Base-by-base conservation (phyloP, 495 filamentous ascomycete genomes). In the Podospora bellae-mahoneyi region DNA sequence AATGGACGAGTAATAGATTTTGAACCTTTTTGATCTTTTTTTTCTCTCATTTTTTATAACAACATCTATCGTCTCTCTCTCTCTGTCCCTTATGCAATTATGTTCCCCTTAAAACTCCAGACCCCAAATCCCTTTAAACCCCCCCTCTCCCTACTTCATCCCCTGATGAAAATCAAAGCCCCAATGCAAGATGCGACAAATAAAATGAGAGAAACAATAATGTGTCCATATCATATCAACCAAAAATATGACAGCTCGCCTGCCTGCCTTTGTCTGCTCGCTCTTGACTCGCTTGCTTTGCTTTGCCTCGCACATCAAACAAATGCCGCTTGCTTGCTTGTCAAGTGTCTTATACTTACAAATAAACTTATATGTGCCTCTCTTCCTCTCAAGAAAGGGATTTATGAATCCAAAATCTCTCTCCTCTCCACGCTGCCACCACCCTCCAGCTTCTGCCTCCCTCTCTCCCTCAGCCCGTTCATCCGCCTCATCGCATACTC, bases 401-500 rank as follows among this genome's bases (percentile, higher is more conserved):
- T 18, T 26, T 58, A 58, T 58, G 55, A 58, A 20, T 56, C n/a
- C 32, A 54, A 56, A 44, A 65, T 39, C 54, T 64, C 56, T 15
- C 23, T 16, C 65, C 34, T 30, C 59, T 53, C 68, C 19, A 19
- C 54, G 2, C 39, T 10, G 5, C 39, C 39, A 48, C 39, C 39
- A 34, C 64, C 9, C 66, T 64, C 30, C 66, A 77, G 62, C 65
- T 78, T 79, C 69, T 68, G 68, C 63, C 71, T 73, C 32, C 79
- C 81, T 13, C 73, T 69, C 2, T 69, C 65, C 64, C 77, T 74
- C 28, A 69, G 70, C 54, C 74, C 69, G 66, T 81, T 81, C 26
- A 86, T 72, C 32, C 76, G 68, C 69, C 87, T 87, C 81, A 92
- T 91, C 60, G 92, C 80, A 75, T 89, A 92, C 80, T 99, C 95